Conservation (phyloP, 2,329 filamentous ascomycete genomes). For the Pseudogymnoascus sp. region DNA sequence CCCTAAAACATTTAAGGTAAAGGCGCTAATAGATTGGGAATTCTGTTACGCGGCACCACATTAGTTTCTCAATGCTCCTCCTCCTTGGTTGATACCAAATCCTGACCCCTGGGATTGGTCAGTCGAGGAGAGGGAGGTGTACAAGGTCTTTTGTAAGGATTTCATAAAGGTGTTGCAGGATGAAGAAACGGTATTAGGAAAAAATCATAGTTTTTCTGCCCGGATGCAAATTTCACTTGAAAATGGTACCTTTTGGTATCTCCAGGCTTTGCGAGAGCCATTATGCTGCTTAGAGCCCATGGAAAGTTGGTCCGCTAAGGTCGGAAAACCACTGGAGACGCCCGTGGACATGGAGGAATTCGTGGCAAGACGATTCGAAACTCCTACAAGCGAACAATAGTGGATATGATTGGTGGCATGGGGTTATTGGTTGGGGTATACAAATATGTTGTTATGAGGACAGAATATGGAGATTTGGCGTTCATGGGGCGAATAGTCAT, state of each 20-base stretch:
- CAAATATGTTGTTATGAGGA: too few relatives aligned
- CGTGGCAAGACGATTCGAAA: too few relatives aligned
- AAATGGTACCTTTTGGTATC: neutral
- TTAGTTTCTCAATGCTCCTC: constrained; percentile 29
- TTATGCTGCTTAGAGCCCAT: neutral
- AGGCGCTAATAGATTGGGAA: constrained; percentile 36
- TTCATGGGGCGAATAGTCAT: too few relatives aligned
- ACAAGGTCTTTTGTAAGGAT: neutral
- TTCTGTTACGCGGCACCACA: constrained; percentile 30
- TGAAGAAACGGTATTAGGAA: neutral
- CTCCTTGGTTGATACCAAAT: constrained; percentile 33
- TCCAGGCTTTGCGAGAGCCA: neutral
- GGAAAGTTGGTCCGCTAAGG: too few relatives aligned
- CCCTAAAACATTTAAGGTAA: constrained; percentile 16
- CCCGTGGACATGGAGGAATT: too few relatives aligned
- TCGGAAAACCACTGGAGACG: too few relatives aligned
- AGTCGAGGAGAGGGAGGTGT: neutral
- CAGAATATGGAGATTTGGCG: too few relatives aligned
- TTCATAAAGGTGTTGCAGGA: neutral
- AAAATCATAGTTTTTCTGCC: neutral
- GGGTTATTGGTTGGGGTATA: too few relatives aligned
- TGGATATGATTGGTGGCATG: too few relatives aligned
- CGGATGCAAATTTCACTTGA: too few relatives aligned
- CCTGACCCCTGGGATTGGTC: constrained; percentile 27
- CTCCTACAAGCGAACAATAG: too few relatives aligned